These are phyloP conservation scores for Parachaetomium inaequale DNA, from an alignment of 495 filamentous ascomycete species.

Conservation along the genomic window DNA sequence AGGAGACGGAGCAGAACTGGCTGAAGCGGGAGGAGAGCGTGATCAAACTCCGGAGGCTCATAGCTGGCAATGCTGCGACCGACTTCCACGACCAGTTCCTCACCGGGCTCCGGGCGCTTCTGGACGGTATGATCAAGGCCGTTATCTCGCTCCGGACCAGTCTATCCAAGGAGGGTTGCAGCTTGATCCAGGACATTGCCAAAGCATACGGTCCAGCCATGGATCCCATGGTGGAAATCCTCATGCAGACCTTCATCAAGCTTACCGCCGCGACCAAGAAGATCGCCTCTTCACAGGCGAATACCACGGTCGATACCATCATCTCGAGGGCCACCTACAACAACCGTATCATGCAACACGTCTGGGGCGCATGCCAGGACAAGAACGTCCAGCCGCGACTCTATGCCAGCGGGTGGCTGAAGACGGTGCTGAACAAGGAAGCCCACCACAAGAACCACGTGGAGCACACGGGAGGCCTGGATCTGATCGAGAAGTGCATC, in stretches of 20 bases:
- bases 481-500: conserved; percentile 80
- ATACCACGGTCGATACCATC: conserved; percentile 69
- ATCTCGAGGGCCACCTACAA: conserved; percentile 75
- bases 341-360: conserved; percentile 73
- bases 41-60: conserved; percentile 68
- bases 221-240: conserved; percentile 84
- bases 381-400: conserved; percentile 84
- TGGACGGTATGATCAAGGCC: conserved; percentile 89
- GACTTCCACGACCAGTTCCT: conserved; percentile 70
- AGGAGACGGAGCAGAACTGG: conserved; percentile 91
- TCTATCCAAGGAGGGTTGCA: conserved; percentile 78
- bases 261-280: conserved; percentile 85
- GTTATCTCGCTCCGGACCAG: conserved; percentile 85
- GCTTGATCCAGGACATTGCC: conserved; percentile 81
- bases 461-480: conserved; percentile 77
- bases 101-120: conserved; percentile 61
- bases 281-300: conserved; percentile 75
- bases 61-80: conserved; percentile 76
- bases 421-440: conserved; percentile 73
- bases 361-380: conserved; percentile 74
- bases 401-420: conserved; percentile 79
- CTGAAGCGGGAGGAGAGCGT: conserved; percentile 73
- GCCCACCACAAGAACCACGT: conserved; percentile 72
- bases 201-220: conserved; percentile 69
- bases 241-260: conserved; percentile 86